Evolutionary conservation across 2,329 filamentous ascomycete genomes (phyloP), one percentile per base, ranked within the genome.

Genomic region (Calonectria pseudoturangicola): DNA sequence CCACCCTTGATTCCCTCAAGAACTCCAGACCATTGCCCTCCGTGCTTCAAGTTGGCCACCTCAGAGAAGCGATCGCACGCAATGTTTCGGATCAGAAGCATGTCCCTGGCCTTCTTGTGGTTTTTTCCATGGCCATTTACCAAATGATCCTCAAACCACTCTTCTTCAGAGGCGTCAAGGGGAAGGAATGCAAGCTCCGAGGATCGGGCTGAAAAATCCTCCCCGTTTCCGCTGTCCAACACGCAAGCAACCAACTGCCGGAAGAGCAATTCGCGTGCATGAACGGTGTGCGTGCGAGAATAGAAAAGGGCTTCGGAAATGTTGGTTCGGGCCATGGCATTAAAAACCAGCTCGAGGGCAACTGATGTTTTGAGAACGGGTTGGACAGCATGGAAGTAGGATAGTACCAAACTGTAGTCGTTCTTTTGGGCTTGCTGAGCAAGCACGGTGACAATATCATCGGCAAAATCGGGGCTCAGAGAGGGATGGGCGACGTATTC

Each of bases 401-500:
- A 93, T 33, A 97, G 88, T 0, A 94, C 90, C 2, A 96, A 87
- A 30, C 86, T 88, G 78, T 91, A 90, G 80, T 95, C 92, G 70
- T 88, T 85, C 50, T 88, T 85, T 45, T 89, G 84, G 27, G 91
- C 88, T 75, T 92, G 89, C 45, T 89, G 88, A 65, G 94, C 90
- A 5, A 97, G 89, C 5, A 89, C 89, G 30, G 89, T 89, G 76
- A 97, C 88, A 66, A 97, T 96, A 73, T 97, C 94, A 84, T 97
- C 94, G 70, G 94, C 90, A 79, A 97, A 97, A 67, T 95, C 95
- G 43, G 94, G 92, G 25, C 93, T 92, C 5, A 97, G 88, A 1
- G 93, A 94, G 0, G 95, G 95, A 79, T 97, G 93, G 4, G 94
- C 92, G 16, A 98, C 89, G 81, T 93, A 92, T 77, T 95, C 92